Percentiles rank a stretch among this genome's conserved stretches.
Conservation (phyloP, 1,284 basidiomycete species). For the Fomitopsis betulina region DNA sequence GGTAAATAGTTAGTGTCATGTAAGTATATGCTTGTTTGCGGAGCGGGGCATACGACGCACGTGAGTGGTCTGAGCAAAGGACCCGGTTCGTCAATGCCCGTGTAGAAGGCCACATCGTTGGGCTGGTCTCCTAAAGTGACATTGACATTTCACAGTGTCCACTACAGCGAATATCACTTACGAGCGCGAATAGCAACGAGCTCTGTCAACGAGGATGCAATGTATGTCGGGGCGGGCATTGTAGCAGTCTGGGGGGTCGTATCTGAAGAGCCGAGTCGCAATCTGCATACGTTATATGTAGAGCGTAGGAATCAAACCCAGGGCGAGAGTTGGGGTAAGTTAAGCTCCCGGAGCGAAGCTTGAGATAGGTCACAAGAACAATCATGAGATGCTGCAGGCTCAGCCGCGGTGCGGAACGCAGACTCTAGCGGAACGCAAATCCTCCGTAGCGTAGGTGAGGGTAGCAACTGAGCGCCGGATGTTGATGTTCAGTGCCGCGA, state of each 20-base stretch:
- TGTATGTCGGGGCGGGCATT: conserved; percentile 7
- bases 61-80: conserved; percentile 7
- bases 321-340: not conserved
- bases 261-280: not conserved
- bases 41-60: not conserved
- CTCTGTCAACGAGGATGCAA: conserved; percentile 9
- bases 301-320: not conserved
- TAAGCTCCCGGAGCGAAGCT: not conserved
- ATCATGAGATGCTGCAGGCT: conserved; percentile 4
- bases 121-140: conserved; percentile 6
- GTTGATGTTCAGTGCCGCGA: not conserved
- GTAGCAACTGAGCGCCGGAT: not conserved
- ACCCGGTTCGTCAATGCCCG: conserved; percentile 10
- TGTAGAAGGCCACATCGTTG: conserved; percentile 8
- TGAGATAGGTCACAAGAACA: conserved; percentile 1
- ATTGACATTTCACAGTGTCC: not conserved
- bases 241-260: not conserved
- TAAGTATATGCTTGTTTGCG: not conserved
- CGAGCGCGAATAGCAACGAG: conserved; percentile 12
- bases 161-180: not conserved
- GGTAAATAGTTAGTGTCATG: not conserved
- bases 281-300: not conserved
- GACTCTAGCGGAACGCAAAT: not conserved
- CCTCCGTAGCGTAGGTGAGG: not conserved
- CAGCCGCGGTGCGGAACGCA: not conserved